phyloP scores from a whole-genome alignment of 352 stramenopile genomes.

The Sclerospora graminicola region DNA sequence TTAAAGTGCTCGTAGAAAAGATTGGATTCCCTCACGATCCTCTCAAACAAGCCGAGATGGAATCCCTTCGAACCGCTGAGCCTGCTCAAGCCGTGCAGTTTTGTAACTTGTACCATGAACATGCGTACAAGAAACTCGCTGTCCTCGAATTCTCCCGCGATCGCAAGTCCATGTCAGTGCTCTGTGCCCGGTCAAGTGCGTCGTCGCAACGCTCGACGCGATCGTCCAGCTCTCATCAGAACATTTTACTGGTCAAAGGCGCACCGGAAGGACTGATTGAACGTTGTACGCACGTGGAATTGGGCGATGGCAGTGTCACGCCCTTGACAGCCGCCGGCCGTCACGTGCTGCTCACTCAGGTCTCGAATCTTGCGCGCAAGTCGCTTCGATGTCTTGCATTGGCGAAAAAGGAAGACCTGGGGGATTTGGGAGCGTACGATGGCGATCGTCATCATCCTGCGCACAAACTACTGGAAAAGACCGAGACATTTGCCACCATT shows the following conservation, averaged over 20 bases:
- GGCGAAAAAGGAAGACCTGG: constrained; percentile 92
- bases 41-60: constrained; percentile 52
- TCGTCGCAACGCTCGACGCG: constrained; percentile 38
- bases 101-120: constrained; percentile 70
- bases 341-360: constrained; percentile 83
- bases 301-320: constrained; percentile 88
- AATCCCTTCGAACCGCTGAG: constrained; percentile 42
- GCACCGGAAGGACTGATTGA: constrained; percentile 95
- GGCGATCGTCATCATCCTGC: constrained; percentile 77
- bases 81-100: constrained; percentile 71
- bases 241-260: constrained; percentile 97
- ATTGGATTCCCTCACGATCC: constrained; percentile 79
- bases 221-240: constrained; percentile 61
- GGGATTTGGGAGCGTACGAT: constrained; percentile 68
- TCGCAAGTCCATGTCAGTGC: constrained; percentile 97
- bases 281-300: constrained; percentile 91
- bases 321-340: constrained; percentile 86
- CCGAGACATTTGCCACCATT: constrained; percentile 88
- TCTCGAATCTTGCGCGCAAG: constrained; percentile 86
- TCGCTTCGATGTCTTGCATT: constrained; percentile 94
- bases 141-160: constrained; percentile 95
- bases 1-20: constrained; percentile 94
- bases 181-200: constrained; percentile 56
- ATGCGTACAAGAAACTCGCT: constrained; percentile 85
- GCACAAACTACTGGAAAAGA: constrained; percentile 72